Evolutionary conservation across 2,329 filamentous ascomycete species (phyloP), one percentile per base, ranked within the genome.

Genomic region (Scedosporium apiospermum): DNA sequence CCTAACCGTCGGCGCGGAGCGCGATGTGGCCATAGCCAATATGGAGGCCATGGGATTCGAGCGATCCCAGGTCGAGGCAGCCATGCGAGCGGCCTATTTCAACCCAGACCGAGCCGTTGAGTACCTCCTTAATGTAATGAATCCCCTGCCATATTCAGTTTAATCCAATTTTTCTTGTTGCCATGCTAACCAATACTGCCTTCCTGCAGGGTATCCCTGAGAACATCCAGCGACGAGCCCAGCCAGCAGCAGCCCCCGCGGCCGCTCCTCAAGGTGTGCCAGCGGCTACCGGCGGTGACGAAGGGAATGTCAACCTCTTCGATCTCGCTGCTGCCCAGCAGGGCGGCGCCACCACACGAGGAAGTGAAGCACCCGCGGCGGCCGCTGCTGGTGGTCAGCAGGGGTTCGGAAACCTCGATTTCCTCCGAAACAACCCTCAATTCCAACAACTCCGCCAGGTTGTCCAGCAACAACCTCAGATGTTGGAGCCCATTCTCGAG

Each of bases 11-110:
- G 95, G 95, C 61, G 81, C 88, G 65, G 89, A 93, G 74, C 87
- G 92, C 68, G 85, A 90, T 66, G 86, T 88, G 68, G 92, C 91
- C 44, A 88, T 98, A 70, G 83, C 88, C 58, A 91, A 93, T 73
- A 96, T 99, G 92, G 93, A 96, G 77, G 89, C 88, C 67, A 99
- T 99, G 95, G 95, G 95, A 7, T 99, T 99, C 69, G 86, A 90
- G 71, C 85, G 93, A 71, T 80, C 86, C 61, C 89, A 96, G 72
- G 96, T 97, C 68, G 92, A 97, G 69, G 86, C 89, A 58, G 95
- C 95, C 60, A 95, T 99, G 88, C 90, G 93, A 71, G 95, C 95
- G 66, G 95, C 95, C 14, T 99, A 91, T 76, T 96, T 89, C 82
- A 99, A 99, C 78, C 92, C 93, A 14, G 93, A 98, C 75, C 91